Conservation (phyloP, 129 eudicot genomes). For the Heracleum sosnowskyi region DNA sequence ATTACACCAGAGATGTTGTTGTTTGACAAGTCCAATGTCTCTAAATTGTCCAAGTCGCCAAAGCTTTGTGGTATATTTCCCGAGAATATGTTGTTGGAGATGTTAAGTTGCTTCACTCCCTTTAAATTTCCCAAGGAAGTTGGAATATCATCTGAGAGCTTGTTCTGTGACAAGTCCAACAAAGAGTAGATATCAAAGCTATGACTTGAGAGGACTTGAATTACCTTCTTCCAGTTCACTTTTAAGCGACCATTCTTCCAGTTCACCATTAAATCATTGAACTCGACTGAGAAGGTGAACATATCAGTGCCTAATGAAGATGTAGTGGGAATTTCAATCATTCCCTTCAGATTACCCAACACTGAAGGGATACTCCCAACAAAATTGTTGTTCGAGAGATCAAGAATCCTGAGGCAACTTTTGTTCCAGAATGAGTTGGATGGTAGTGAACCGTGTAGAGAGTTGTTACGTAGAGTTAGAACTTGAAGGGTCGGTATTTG, state of each 20-base stretch:
- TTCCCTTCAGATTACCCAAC: constrained; percentile 30
- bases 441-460: constrained; percentile 34
- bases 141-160: constrained; percentile 35
- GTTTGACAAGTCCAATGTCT: constrained; percentile 48
- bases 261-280: too few relatives aligned
- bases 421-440: constrained; percentile 22
- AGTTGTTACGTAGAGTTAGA: constrained; percentile 40
- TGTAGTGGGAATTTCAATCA: constrained; percentile 10
- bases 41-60: constrained; percentile 30
- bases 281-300: too few relatives aligned
- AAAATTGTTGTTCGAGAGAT: constrained; percentile 40
- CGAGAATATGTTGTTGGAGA: constrained; percentile 33
- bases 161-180: constrained; percentile 48
- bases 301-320: not conserved
- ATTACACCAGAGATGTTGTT: constrained; percentile 34
- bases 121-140: constrained; percentile 33
- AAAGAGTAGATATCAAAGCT: constrained; percentile 42
- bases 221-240: constrained; percentile 50
- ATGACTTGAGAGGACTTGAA: constrained; percentile 32
- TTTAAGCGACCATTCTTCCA: constrained; percentile 15
- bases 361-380: constrained; percentile 31
- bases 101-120: constrained; percentile 44
- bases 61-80: constrained; percentile 38
- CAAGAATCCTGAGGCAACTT: constrained; percentile 38
- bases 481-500: constrained; percentile 33